Evolutionary conservation across 345 rosid genomes (phyloP), one percentile per base, ranked within the genome.

Genomic region (Rhodamnia rubescens): DNA sequence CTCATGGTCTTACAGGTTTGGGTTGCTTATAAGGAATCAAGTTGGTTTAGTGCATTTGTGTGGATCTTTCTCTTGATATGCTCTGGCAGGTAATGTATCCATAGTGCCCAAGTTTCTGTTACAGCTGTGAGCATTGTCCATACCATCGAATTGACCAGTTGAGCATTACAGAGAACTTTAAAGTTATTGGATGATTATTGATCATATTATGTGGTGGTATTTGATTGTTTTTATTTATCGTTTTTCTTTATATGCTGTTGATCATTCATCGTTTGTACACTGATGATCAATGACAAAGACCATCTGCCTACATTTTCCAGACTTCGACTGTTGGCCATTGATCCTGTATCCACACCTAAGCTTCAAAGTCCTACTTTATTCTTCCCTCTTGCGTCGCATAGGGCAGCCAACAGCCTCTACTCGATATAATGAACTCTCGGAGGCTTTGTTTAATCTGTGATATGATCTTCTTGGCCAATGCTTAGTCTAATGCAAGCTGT

Each of bases 1-100:
- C 36, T 24, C 53, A 15, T 57, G 42, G 18, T 57, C 58, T 83
- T 51, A 27, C 88, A 90, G 98, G 94, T 95, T 74, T 97, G 98
- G 99, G 92, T 94, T 87, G 89, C 90, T 56, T 97, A 95, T 92
- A 97, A 97, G 92, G 98, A 95, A 88, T 85, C 95, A 15, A 93
- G 90, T 86, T 95, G 94, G 97, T 74, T 93, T 80, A 51, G 82
- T 90, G 94, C 92, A 81, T 52, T 90, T 51, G 26, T 93, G 16
- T 97, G 99, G 99, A 92, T 95, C 85, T 74, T 91, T 87, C 89
- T 95, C 13, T 85, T 95, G 64, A 86, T 95, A 88, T 93, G 95
- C 83, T 90, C 95, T 87, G 99, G 99, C 90, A 92, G 99, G 98
- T 97, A 93, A 85, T 11, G 7, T 82, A 36, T 74, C 51, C 78